Base-by-base conservation (phyloP, 1,284 basidiomycete species). In the Apiotrichum porosum region DNA sequence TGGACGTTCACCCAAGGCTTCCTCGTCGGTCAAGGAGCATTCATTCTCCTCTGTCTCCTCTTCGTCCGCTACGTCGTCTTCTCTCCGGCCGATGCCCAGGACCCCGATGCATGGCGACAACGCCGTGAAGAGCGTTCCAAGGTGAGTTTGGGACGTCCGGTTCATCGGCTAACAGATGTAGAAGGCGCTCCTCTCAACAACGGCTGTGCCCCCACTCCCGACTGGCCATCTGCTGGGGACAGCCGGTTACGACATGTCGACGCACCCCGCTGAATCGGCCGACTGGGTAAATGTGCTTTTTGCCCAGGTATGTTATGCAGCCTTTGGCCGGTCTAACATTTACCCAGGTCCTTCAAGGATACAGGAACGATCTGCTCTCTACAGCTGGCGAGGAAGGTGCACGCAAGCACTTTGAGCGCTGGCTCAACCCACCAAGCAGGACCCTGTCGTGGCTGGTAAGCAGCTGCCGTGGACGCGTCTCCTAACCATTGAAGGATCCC, bases 211-310 rank as follows among this genome's bases (percentile, higher is more conserved):
- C 1, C 58, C 72, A 1, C 65, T 72, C 1, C 56, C 75, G 1
- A 56, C 72, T 2, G 51, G 69, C 2, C 57, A 65, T 26, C 60
- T 81, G 9, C 69, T 80, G 19, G 58, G 65, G n/a, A 75, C 76
- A 42, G 70, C 76, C 4, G 65, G 61, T 5, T 80, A 80, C 58
- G 79, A 80, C 50, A 71, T 80, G 57, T 66, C 75, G 2, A 73
- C 73, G 13, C 79, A 80, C 56, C 61, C 75, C 4, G 66, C 76
- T 12, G 79, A 81, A 55, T 74, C 75, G 15, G 65, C 76, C 23
- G 79, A 78, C 54, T 80, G 79, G 79, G 62, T 81, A 37, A 80
- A 80, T 58, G 77, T 80, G 31, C 67, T 81, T 17, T 63, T 78
- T 23, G 78, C 78, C 4, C 78, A 80, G 62, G 75, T 77, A 31